Conservation (phyloP, 371 early-diverging fungal species). For the Batrachochytrium dendrobatidis region DNA sequence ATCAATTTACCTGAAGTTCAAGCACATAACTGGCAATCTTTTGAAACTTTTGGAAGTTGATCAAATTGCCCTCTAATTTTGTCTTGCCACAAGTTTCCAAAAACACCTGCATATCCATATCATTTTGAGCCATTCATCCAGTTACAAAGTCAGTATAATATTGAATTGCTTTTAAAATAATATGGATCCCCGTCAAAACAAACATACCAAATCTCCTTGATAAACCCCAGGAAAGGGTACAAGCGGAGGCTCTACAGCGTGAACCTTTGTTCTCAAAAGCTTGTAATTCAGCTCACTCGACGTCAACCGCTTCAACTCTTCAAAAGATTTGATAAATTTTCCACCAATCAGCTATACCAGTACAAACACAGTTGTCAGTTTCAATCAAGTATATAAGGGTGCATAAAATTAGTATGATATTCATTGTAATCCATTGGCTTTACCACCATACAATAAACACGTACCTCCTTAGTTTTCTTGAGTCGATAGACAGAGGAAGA, state of each 20-base stretch:
- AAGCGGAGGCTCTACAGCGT: slow-evolving; percentile 40
- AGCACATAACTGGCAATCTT: slow-evolving; percentile 39
- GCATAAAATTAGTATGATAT: no score
- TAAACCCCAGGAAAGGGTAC: slow-evolving; percentile 54
- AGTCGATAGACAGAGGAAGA: slow-evolving; percentile 44
- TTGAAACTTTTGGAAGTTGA: slow-evolving; percentile 47
- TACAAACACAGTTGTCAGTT: no score
- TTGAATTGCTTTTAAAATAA: not conserved
- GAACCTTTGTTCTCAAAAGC: slow-evolving; percentile 36
- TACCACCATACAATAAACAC: not conserved
- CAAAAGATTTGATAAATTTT: slow-evolving; percentile 35
- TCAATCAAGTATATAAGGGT: no score
- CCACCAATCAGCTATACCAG: slow-evolving; percentile 19
- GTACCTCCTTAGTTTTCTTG: slow-evolving; percentile 42
- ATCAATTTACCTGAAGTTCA: slow-evolving; percentile 40
- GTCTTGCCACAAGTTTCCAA: slow-evolving; percentile 42
- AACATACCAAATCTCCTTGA: slow-evolving; percentile 44
- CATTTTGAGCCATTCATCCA: no score
- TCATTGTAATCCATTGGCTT: not conserved
- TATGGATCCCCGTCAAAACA: no score
- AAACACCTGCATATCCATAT: no score
- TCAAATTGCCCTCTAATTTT: slow-evolving; percentile 32
- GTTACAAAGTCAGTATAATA: not conserved
- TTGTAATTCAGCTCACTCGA: slow-evolving; percentile 51
- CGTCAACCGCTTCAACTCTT: slow-evolving; percentile 31